phyloP scores from a whole-genome alignment of 2,329 filamentous ascomycete genomes.

The Pseudocercospora cruenta region DNA sequence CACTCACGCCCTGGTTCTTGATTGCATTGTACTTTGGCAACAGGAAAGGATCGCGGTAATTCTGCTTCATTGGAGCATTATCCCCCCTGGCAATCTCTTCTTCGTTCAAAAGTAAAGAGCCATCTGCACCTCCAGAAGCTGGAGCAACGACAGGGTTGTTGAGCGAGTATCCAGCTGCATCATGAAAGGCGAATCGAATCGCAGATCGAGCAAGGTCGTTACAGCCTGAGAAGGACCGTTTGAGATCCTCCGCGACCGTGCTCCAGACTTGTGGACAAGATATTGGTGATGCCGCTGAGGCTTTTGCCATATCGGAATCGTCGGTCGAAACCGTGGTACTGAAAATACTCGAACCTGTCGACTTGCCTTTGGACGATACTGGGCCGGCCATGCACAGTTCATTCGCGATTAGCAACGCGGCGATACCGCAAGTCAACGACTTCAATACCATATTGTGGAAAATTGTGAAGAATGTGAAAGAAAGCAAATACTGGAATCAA shows the following conservation, averaged over 20 bases:
- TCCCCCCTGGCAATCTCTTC: conserved; percentile 35
- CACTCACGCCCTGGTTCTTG: conserved; percentile 41
- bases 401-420: background rate
- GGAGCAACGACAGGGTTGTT: conserved; percentile 32
- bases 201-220: conserved; percentile 39
- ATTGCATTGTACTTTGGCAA: conserved; percentile 42
- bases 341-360: background rate
- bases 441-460: background rate
- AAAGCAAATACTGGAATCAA: background rate
- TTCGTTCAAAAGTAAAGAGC: conserved; percentile 44
- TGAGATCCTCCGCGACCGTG: conserved; percentile 35
- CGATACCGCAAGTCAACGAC: background rate
- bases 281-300: background rate
- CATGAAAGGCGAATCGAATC: conserved; percentile 43
- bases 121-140: conserved; percentile 45
- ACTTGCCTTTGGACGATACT: background rate
- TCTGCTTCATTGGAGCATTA: conserved; percentile 49
- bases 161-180: conserved; percentile 30
- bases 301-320: conserved; percentile 1
- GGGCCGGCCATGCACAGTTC: background rate
- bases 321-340: background rate
- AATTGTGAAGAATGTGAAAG: background rate
- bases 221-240: conserved; percentile 32
- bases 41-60: conserved; percentile 46
- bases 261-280: conserved; percentile 39